phyloP scores from a whole-genome alignment of 768 basidiomycete genomes.

The Lactarius akahatsu region DNA sequence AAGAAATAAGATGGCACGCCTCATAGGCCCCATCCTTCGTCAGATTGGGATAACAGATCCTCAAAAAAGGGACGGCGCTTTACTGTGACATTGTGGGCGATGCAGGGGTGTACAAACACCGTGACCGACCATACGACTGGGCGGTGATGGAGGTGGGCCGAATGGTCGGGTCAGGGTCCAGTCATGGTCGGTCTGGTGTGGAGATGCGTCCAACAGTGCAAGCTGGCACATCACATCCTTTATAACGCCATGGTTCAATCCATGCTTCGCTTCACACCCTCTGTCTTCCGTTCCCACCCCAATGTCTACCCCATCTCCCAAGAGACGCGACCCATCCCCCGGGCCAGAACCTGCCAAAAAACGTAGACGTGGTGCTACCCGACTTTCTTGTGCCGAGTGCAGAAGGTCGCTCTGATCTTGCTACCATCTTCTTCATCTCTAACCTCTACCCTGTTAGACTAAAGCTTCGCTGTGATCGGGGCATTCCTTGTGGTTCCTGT shows the following conservation, averaged over 20 bases:
- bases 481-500: constrained; percentile 75
- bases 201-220: background rate
- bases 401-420: constrained; percentile 48
- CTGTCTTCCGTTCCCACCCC: constrained; percentile 33
- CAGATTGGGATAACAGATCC: constrained; percentile 9
- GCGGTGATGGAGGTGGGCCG: constrained; percentile 18
- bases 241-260: constrained; percentile 15
- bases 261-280: constrained; percentile 32
- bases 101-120: background rate
- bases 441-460: constrained; percentile 41
- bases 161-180: background rate
- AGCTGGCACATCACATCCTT: background rate
- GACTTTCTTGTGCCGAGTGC: constrained; percentile 79
- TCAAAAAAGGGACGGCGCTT: constrained; percentile 3
- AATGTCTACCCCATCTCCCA: constrained; percentile 28
- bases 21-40: background rate
- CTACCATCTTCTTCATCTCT: constrained; percentile 20
- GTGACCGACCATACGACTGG: background rate
- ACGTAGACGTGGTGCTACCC: constrained; percentile 61
- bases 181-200: background rate
- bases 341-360: constrained; percentile 44
- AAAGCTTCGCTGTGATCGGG: constrained; percentile 73
- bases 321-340: constrained; percentile 36
- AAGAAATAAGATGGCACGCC: background rate
- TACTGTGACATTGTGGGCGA: background rate